Evolutionary conservation across 2,329 filamentous ascomycete species (phyloP).

Genomic region (Pseudodiploospora longispora): DNA sequence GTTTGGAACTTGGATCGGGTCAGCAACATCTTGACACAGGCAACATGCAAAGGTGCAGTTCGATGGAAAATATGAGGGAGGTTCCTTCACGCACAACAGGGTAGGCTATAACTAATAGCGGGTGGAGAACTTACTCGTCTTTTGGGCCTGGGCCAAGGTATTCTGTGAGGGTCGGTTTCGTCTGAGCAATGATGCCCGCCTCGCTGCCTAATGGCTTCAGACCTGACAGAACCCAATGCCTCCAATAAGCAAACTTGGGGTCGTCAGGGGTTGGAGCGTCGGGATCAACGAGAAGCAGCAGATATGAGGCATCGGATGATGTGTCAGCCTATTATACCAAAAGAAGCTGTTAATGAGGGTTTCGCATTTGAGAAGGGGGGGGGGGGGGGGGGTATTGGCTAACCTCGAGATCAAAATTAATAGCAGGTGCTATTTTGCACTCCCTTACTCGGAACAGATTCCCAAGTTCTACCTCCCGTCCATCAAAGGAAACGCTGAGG

Average conservation of each 20-base stretch:
- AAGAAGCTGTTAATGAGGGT: no score
- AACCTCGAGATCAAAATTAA: constrained; percentile 28
- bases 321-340: constrained; percentile 13
- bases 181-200: constrained; percentile 16
- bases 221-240: constrained; percentile 43
- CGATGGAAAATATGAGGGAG: no score
- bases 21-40: not conserved
- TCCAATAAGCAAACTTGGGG: constrained; percentile 47
- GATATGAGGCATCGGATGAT: constrained; percentile 27
- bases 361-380: not conserved
- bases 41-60: not conserved
- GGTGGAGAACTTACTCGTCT: constrained; percentile 30
- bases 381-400: not conserved
- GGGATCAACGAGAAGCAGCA: constrained; percentile 43
- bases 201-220: constrained; percentile 22
- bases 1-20: constrained; percentile 29
- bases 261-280: constrained; percentile 48
- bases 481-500: constrained; percentile 29
- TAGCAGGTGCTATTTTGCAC: constrained; percentile 27
- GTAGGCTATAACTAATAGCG: no score
- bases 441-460: constrained; percentile 33
- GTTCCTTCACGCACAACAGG: not conserved
- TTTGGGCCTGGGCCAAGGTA: constrained; percentile 38
- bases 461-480: constrained; percentile 25
- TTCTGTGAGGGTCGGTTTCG: constrained; percentile 29